Evolutionary conservation across 2,329 filamentous ascomycete species (phyloP), one percentile per base, ranked within the genome.

Genomic region (Ophiostoma sp.): DNA sequence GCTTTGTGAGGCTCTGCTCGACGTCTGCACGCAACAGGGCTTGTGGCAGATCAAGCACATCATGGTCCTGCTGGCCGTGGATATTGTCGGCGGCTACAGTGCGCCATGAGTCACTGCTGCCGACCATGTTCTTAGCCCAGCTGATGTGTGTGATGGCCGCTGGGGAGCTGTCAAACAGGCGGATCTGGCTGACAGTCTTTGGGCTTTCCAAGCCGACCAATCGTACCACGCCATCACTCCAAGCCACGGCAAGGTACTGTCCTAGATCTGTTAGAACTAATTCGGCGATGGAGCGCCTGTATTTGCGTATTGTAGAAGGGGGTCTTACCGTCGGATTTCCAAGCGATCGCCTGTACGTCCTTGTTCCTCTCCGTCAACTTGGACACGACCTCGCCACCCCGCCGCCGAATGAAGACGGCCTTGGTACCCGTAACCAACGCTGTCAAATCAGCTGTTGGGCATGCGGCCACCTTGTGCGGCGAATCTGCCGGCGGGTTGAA

Each of bases 401-500:
- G 84, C 65, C 94, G 85, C 78, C 90, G 93, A 60, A 97, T 87
- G 72, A 89, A 84, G 18, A 97, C 81, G 65, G 87, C 69, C 36
- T 71, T 87, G 70, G 87, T 85, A 16, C 84, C 82, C n/a, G 84
- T 85, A 12, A 90, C 90, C 12, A 93, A 83, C 5, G 89, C 88
- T n/a, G 90, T 83, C 63, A 98, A 83, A 78, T 97, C 92, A 81
- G 96, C 91, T 8, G 88, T 89, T 16, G 93, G 92, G 77, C 92
- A 96, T 77, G 90, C 92, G 40, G 88, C 84, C 45, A 94, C 82
- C 66, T 89, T 84, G 64, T 82, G 80, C 47, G 82, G 79, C 49
- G 85, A 81, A 36, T 87, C 82, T 38, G 82, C 81, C 63, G 82
- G 79, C 9, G 73, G 72, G 66, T 84, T 81, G 70, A 89, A 82